phyloP scores from a whole-genome alignment of 2,329 filamentous ascomycete genomes.

The Fusarium annulatum region DNA sequence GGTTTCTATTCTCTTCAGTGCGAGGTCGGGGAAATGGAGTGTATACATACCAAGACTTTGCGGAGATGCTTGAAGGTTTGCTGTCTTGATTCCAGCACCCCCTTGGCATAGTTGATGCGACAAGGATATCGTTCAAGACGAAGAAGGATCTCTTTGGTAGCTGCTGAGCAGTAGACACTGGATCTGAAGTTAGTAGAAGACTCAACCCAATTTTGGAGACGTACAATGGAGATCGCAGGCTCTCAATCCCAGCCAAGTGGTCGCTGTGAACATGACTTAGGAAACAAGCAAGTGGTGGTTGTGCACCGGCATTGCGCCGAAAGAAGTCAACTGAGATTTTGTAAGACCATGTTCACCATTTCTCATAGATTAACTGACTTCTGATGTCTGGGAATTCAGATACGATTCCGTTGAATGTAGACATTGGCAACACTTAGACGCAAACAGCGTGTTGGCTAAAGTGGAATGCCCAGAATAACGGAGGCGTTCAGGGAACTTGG shows the following conservation, averaged over 20 bases:
- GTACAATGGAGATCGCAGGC: conserved; percentile 78
- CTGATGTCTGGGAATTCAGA: conserved; percentile 83
- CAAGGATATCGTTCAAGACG: conserved; percentile 82
- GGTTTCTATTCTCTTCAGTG: conserved; percentile 66
- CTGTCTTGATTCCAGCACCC: conserved; percentile 78
- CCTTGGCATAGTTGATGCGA: conserved; percentile 82
- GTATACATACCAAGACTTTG: conserved; percentile 67
- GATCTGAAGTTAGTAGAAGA: not conserved
- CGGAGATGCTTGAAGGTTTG: conserved; percentile 82
- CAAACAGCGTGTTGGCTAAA: not conserved
- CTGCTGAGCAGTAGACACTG: conserved; percentile 86
- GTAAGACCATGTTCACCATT: not conserved
- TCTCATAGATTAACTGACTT: conserved; percentile 53
- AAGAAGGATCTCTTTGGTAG: conserved; percentile 83
- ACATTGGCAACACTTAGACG: conserved; percentile 63
- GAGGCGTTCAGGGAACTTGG: not conserved
- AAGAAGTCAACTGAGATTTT: conserved; percentile 81
- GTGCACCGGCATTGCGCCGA: conserved; percentile 62
- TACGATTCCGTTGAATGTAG: conserved; percentile 79
- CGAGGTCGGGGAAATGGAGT: accelerated
- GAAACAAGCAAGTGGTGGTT: conserved; percentile 82
- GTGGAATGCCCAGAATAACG: not conserved
- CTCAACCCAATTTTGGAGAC: conserved; percentile 7
- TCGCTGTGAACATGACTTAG: conserved; percentile 94
- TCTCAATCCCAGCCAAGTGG: conserved; percentile 84